Base-by-base conservation (phyloP, 2,329 filamentous ascomycete genomes). In the Colletotrichum melonis region DNA sequence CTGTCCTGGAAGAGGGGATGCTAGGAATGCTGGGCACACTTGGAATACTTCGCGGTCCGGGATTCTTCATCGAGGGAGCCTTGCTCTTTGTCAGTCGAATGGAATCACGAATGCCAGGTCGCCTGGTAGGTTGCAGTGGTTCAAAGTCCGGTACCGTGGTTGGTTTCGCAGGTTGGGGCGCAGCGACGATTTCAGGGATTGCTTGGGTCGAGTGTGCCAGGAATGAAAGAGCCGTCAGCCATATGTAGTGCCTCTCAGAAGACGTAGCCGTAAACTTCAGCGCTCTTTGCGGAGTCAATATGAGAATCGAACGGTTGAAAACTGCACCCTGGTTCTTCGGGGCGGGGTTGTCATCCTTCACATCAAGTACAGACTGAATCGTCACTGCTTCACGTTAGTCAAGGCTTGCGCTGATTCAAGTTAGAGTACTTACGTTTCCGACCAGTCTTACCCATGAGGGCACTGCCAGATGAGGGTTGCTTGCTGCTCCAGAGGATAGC, bases 401-500 rank as follows among this genome's bases (percentile, higher is more conserved):
- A 69, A 30, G 42, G 64, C 69, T 24, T 38, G 22, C 24, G 24
- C 75, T 66, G 46, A 35, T 59, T 19, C 67, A 54, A 71, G 57
- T 63, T 70, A 28, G 66, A 60, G 68, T 63, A 91, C 95, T 92
- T 88, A 98, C 96, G 85, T 85, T 98, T 99, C 78, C 97, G 92
- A 67, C 97, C 97, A 80, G 93, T 93, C 86, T 98, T 99, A 76
- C 97, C 97, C 87, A 98, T 89, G 82, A 99, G 84, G 38, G 95
- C 96, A 78, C 91, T 93, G 38, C 95, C 95, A 77, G 92, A 95
- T 11, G 92, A 94, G 19, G 97, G 97, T 83, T 99, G 97, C 87
- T 97, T 98, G 87, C 93, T 97, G 83, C 96, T 98, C 97, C 97
- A 99, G 82, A 99, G 94, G 73, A 99, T 96, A 14, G 96, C 93